Base-by-base conservation (phyloP, 2,329 filamentous ascomycete genomes). In the Scedosporium dehoogii region DNA sequence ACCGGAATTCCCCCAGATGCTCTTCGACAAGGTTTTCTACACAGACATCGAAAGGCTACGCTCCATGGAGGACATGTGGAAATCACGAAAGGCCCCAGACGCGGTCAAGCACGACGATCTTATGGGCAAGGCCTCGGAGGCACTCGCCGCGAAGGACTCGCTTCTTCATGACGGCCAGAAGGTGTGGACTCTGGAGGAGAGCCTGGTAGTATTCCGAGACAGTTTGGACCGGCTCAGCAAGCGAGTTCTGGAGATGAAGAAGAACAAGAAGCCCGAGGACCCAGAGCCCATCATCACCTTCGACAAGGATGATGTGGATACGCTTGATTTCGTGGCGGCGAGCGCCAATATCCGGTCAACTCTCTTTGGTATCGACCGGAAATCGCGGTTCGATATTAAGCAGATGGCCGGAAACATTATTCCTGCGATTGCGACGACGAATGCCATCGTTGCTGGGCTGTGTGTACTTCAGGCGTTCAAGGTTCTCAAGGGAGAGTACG, bases 331-430 rank as follows among this genome's bases (percentile, higher is more conserved):
- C 72, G 94, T 99, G 6, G 85, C 92, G 1, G 86, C 94, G 0
- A 91, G 89, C 67, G 91, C 93, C 33, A 99, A 99, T 70, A 84
- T 99, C 25, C 85, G 94, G 55, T 94, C 93, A 1, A 80, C 85
- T 25, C 82, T 96, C n/a, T 99, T 99, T 71, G 89, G 87, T 62
- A 96, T 99, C 63, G 89, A 93, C 61, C 77, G 80, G 4, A 93
- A 91, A 73, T 96, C 92, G 23, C 91, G 96, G 64, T 99, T 97
- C 70, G 92, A 97, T 71, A 92, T 94, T 69, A 99, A 99, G 77
- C 90, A 99, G 75, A 99, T 97, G 93, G 94, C 94, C 3, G 94
- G 94, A 61, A 99, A 99, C 72, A 99, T 99, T 69, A 99, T 99
- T 65, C 94, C 94, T 1, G 94, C 94, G 1, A 99, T 99, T 71